Conservation (phyloP, 2,329 filamentous ascomycete species). For the Aspergillus oerlinghausenensis region DNA sequence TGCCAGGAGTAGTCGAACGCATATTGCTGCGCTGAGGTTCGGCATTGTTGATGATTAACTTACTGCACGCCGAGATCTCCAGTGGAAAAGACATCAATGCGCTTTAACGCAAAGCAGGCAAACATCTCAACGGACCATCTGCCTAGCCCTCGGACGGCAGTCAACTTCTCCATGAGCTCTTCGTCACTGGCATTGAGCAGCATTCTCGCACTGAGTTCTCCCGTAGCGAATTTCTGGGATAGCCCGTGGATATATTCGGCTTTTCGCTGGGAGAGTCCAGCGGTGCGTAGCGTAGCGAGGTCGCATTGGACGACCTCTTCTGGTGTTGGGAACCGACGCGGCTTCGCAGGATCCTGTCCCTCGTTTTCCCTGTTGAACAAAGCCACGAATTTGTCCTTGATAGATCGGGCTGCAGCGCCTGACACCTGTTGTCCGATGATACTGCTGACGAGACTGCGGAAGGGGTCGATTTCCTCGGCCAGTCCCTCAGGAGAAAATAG, state of each 20-base stretch:
- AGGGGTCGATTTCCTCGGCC: slow-evolving; percentile 83
- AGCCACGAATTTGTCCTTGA: slow-evolving; percentile 77
- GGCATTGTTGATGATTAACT: slow-evolving; percentile 25
- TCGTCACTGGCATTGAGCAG: slow-evolving; percentile 78
- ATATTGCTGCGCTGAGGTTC: not conserved
- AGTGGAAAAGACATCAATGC: slow-evolving; percentile 87
- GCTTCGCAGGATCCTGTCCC: slow-evolving; percentile 8
- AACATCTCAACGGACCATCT: slow-evolving; percentile 98
- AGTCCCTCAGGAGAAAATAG: slow-evolving; percentile 78
- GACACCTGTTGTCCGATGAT: slow-evolving; percentile 98
- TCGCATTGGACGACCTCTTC: slow-evolving; percentile 62
- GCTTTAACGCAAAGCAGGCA: slow-evolving; percentile 88
- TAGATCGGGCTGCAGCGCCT: slow-evolving; percentile 81
- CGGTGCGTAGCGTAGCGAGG: slow-evolving; percentile 68
- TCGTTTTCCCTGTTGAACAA: slow-evolving; percentile 54
- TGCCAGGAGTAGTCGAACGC: not conserved
- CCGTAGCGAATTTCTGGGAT: slow-evolving; percentile 70
- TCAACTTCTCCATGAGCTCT: slow-evolving; percentile 74
- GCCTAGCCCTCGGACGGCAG: slow-evolving; percentile 80
- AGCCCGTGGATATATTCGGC: slow-evolving; percentile 90
- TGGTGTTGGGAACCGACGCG: slow-evolving; percentile 66
- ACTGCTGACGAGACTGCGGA: slow-evolving; percentile 73
- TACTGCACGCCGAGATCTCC: slow-evolving; percentile 89
- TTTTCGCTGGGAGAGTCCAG: slow-evolving; percentile 88
- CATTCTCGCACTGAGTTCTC: slow-evolving; percentile 71